Evolutionary conservation across 257 asterid species (phyloP).

Genomic region (Penstemon davidsonii): DNA sequence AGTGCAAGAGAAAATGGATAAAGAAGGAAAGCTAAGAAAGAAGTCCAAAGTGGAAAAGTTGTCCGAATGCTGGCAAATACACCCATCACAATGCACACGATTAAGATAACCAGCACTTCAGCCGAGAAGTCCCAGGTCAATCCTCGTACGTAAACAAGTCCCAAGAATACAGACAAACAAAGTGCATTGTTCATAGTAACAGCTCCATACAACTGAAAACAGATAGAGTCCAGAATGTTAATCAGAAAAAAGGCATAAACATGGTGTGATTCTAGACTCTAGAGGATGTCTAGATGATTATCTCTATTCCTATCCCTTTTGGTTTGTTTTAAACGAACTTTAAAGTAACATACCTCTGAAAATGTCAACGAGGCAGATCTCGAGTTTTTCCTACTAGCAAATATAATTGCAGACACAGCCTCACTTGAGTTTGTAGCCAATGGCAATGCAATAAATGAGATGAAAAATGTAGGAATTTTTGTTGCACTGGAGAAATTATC

Average conservation of each 20-base stretch:
- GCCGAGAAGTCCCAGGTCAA: slow-evolving; percentile 91
- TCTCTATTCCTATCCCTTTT: too few species aligned
- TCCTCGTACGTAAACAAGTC: slow-evolving; percentile 71
- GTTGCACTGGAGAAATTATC: slow-evolving; percentile 85
- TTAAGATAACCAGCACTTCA: slow-evolving; percentile 80
- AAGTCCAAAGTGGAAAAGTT: slow-evolving; percentile 87
- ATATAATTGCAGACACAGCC: slow-evolving; percentile 88
- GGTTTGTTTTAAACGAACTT: too few species aligned
- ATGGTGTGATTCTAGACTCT: too few species aligned
- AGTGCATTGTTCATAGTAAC: slow-evolving; percentile 88
- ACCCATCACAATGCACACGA: slow-evolving; percentile 85
- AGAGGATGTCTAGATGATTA: too few species aligned
- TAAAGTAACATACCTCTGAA: slow-evolving; percentile 66
- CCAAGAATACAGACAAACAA: slow-evolving; percentile 85
- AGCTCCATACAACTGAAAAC: slow-evolving; percentile 76
- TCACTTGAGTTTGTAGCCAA: slow-evolving; percentile 96
- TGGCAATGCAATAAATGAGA: slow-evolving; percentile 84
- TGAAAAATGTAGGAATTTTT: slow-evolving; percentile 80
- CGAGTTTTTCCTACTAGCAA: slow-evolving; percentile 72
- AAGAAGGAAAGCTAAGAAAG: slow-evolving; percentile 59
- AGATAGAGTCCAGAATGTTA: too few species aligned
- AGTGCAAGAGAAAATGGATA: slow-evolving; percentile 84
- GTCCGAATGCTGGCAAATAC: slow-evolving; percentile 69
- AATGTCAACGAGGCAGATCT: slow-evolving; percentile 88
- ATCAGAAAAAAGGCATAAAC: too few species aligned